Evolutionary conservation across 1,284 basidiomycete genomes (phyloP).

Genomic region (Ceratobasidium sp.): DNA sequence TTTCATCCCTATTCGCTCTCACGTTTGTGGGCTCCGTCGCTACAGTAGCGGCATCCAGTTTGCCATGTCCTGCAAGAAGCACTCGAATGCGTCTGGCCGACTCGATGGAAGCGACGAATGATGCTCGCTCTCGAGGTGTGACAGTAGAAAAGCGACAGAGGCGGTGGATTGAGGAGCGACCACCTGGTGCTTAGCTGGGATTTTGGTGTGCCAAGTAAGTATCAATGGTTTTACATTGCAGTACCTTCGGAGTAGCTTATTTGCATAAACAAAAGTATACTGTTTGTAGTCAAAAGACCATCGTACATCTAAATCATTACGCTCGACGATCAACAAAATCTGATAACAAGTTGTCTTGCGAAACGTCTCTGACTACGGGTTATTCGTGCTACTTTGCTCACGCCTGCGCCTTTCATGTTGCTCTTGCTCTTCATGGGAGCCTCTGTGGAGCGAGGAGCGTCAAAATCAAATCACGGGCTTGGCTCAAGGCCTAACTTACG

Average conservation of each 20-base stretch:
- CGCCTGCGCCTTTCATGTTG: slow-evolving; percentile 43
- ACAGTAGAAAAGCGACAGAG: slow-evolving; percentile 72
- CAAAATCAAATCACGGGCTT: not conserved
- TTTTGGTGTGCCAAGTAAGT: not conserved
- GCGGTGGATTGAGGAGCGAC: slow-evolving; percentile 81
- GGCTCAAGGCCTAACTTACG: slow-evolving; percentile 61
- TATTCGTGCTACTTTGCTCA: slow-evolving; percentile 6
- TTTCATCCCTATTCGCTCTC: slow-evolving; percentile 79
- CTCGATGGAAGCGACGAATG: slow-evolving; percentile 9
- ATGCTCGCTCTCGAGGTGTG: slow-evolving; percentile 44
- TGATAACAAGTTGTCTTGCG: not conserved
- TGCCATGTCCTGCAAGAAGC: slow-evolving; percentile 73
- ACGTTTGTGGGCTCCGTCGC: slow-evolving; percentile 79
- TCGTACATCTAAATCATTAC: slow-evolving; percentile 2
- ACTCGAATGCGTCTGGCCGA: slow-evolving; percentile 28
- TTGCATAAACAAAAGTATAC: no score
- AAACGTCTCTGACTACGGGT: not conserved
- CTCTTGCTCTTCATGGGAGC: slow-evolving; percentile 67
- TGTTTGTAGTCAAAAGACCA: slow-evolving; percentile 5
- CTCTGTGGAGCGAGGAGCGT: slow-evolving; percentile 55
- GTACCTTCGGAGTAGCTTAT: not conserved
- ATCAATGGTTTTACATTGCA: not conserved
- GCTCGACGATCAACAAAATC: slow-evolving; percentile 1
- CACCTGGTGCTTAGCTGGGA: slow-evolving; percentile 19
- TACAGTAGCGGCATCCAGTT: slow-evolving; percentile 80